Percentiles rank a stretch among this genome's conserved stretches.
These are phyloP conservation scores for Stellera chamaejasme DNA, from an alignment of 345 rosid species.

Conservation along the genomic window DNA sequence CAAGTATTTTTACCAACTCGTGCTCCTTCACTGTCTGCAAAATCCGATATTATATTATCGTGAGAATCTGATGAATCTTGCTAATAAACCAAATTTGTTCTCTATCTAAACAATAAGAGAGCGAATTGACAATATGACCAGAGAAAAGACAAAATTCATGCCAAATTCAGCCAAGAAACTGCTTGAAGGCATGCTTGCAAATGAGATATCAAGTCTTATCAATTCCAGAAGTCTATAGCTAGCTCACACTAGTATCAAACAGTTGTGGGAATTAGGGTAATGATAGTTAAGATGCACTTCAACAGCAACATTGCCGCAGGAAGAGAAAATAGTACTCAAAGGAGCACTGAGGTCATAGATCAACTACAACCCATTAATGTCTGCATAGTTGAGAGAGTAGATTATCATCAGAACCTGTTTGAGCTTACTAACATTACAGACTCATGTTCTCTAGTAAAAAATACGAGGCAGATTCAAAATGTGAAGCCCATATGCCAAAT, in stretches of 20 bases:
- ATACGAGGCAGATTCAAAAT: neutral
- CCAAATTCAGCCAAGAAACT: too few species aligned
- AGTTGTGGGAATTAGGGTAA: too few species aligned
- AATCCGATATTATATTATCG: neutral
- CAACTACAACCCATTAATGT: neutral
- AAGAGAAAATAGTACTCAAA: neutral
- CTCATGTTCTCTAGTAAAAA: neutral
- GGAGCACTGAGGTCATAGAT: neutral
- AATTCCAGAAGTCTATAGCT: neutral
- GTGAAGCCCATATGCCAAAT: neutral
- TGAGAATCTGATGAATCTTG: neutral
- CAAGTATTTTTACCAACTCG: too few species aligned
- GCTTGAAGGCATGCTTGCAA: too few species aligned
- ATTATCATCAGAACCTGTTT: constrained; percentile 2
- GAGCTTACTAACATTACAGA: neutral
- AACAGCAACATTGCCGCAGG: neutral
- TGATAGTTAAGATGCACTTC: too few species aligned
- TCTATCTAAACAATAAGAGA: too few species aligned
- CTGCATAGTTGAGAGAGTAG: constrained; percentile 6
- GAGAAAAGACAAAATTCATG: too few species aligned
- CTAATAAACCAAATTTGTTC: too few species aligned
- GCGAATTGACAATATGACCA: too few species aligned
- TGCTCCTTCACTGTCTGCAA: neutral
- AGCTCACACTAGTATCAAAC: too few species aligned
- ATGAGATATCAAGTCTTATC: too few species aligned